phyloP scores from a whole-genome alignment of 148 eudicot species.

The Rhododendron ferrugineum region DNA sequence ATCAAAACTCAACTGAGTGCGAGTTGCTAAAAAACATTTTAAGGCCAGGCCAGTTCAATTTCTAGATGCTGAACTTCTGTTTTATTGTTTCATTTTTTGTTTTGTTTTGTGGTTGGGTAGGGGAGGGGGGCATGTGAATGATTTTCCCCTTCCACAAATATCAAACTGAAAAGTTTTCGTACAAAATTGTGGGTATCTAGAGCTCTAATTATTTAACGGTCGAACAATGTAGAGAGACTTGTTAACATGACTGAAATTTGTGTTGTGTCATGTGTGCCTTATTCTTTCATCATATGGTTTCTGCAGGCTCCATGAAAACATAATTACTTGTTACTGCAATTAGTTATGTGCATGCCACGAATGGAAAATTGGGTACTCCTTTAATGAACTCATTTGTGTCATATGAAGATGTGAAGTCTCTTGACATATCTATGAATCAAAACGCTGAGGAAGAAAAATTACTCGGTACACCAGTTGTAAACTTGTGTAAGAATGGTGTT shows the following conservation, averaged over 20 bases:
- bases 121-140: background rate
- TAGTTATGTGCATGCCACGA: background rate
- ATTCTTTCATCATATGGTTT: constrained; percentile 3
- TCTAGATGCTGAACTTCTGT: background rate
- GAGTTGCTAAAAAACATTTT: background rate
- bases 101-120: background rate
- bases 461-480: constrained; percentile 8
- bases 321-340: background rate
- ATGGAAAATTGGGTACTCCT: background rate
- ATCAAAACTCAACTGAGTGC: background rate
- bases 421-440: background rate
- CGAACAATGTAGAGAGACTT: background rate
- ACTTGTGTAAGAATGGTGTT: constrained; percentile 44
- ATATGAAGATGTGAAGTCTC: background rate
- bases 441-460: constrained; percentile 6
- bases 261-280: background rate
- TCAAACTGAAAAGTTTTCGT: background rate
- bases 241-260: background rate
- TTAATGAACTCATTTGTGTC: background rate
- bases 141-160: background rate
- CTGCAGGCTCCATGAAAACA: constrained; percentile 13
- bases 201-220: background rate
- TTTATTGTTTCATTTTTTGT: background rate
- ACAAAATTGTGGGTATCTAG: background rate
- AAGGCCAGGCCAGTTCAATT: background rate